Percentiles rank a stretch among this genome's conserved stretches.
Conservation (phyloP, 2,329 filamentous ascomycete species). For the Zarea fungicola region DNA sequence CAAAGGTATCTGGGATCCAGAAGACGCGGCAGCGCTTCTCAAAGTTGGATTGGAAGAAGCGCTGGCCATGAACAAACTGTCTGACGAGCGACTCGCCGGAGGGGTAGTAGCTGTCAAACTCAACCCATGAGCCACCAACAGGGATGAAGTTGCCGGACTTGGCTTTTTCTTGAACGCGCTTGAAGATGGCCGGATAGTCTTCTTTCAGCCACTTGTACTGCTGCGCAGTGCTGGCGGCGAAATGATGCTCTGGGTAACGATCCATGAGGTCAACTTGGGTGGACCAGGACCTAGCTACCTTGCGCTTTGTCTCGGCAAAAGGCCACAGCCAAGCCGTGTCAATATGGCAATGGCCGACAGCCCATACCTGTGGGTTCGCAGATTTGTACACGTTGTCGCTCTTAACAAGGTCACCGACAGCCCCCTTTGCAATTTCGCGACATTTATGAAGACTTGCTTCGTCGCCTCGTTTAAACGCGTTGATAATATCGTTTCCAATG, state of each 20-base stretch:
- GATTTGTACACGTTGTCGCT: slow-evolving; percentile 78
- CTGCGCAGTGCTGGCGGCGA: slow-evolving; percentile 89
- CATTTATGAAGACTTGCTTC: slow-evolving; percentile 79
- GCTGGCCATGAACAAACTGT: slow-evolving; percentile 92
- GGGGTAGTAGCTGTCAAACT: slow-evolving; percentile 96
- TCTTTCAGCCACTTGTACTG: slow-evolving; percentile 97
- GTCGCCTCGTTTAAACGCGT: too few relatives aligned
- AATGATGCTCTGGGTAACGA: slow-evolving; percentile 86
- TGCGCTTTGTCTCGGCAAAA: slow-evolving; percentile 95
- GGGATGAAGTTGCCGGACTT: slow-evolving; percentile 88
- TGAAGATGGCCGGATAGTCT: slow-evolving; percentile 81
- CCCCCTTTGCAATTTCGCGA: slow-evolving; percentile 76
- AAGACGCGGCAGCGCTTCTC: slow-evolving; percentile 86
- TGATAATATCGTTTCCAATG: too few relatives aligned
- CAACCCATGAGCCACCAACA: slow-evolving; percentile 96
- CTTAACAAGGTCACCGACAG: slow-evolving; percentile 75
- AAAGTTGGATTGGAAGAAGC: slow-evolving; percentile 91
- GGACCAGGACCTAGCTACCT: slow-evolving; percentile 92
- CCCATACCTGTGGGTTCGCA: slow-evolving; percentile 72
- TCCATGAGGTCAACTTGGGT: slow-evolving; percentile 96
- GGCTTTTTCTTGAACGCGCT: slow-evolving; percentile 86
- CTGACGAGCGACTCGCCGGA: slow-evolving; percentile 90
- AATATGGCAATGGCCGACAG: slow-evolving; percentile 94
- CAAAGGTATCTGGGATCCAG: slow-evolving; percentile 97
- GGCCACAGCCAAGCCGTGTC: slow-evolving; percentile 99